These are phyloP conservation scores for Penicillium herquei DNA, from an alignment of 495 filamentous ascomycete genomes.

Conservation along the genomic window DNA sequence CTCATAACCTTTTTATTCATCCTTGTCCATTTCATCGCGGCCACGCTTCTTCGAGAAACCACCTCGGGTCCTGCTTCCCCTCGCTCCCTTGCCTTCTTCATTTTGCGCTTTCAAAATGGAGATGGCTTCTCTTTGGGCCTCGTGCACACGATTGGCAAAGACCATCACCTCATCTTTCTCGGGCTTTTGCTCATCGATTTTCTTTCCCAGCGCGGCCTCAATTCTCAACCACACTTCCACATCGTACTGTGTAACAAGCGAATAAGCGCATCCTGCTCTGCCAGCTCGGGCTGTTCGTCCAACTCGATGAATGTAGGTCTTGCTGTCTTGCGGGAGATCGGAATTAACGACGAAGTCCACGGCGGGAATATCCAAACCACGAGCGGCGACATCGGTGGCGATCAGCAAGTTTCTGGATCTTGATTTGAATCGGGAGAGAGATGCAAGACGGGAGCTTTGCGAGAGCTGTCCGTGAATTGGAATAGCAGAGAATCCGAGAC, in stretches of 20 bases:
- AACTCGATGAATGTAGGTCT: conserved; percentile 94
- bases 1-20: conserved; percentile 48
- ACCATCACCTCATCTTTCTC: conserved; percentile 88
- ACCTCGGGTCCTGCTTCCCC: conserved; percentile 21
- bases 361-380: conserved; percentile 90
- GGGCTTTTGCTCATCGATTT: conserved; percentile 64
- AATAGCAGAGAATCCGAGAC: conserved; percentile 80
- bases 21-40: conserved; percentile 79
- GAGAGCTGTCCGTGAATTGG: conserved; percentile 84
- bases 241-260: conserved; percentile 84
- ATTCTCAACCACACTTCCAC: conserved; percentile 83
- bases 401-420: conserved; percentile 78
- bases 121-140: conserved; percentile 80
- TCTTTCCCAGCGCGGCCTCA: conserved; percentile 75
- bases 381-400: conserved; percentile 92
- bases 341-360: conserved; percentile 89
- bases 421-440: conserved; percentile 82
- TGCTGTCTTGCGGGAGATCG: conserved; percentile 77
- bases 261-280: conserved; percentile 78
- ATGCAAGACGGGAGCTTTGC: conserved; percentile 78
- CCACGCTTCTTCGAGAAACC: conserved; percentile 43
- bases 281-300: conserved; percentile 92
- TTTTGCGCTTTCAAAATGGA: conserved; percentile 80
- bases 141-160: conserved; percentile 70
- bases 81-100: conserved; percentile 68